Evolutionary conservation across 2,329 filamentous ascomycete genomes (phyloP), one percentile per base, ranked within the genome.

Genomic region (Xylaria sp.): DNA sequence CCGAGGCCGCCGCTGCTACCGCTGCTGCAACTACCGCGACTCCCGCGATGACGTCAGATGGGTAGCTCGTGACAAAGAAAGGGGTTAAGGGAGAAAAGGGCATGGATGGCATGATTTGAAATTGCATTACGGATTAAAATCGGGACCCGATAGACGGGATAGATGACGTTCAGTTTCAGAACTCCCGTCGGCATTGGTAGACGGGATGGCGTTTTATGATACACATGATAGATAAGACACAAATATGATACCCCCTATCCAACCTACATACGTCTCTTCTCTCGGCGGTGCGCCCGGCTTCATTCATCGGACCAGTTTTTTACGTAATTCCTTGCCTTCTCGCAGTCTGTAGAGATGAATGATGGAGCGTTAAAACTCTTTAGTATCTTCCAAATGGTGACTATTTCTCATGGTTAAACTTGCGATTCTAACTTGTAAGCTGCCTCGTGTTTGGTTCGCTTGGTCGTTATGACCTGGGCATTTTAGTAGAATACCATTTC

Each of bases 1-100:
- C 83, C 64, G 80, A 78, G 4, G 81, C 79, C 3, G 78, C 69
- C 71, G 78, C 65, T 30, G 58, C 67, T 19, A 50, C 63, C 1
- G 39, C 47, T 14, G 24, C 55, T 5, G 12, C 47, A 19, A 55
- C 53, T 27, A 21, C 59, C 1, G 30, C 47, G 30, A 55, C 24
- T 21, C 3, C 42, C 27, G 27, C 57, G 55, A 55, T 61, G 21
- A 11, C 42, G 36, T 64, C 55, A 30, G 57, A 59, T 21, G 24
- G n/a, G 19, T 51, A 30, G 24, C n/a, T 14, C 3, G 2, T 53
- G 12, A 45, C 30, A 48, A 39, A 17, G 27, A 34, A n/a, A 48
- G 36, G 12, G 19, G 1, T 2, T 30, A 17, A 36, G 5, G 2
- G 3, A 53, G 14, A 17, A 51, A 21, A 56, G 4, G 11, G 32